A percentile compares a stretch with the other conserved stretches of the same genome.
Conservation (phyloP, 2,329 filamentous ascomycete species). For the Nemania diffusa region DNA sequence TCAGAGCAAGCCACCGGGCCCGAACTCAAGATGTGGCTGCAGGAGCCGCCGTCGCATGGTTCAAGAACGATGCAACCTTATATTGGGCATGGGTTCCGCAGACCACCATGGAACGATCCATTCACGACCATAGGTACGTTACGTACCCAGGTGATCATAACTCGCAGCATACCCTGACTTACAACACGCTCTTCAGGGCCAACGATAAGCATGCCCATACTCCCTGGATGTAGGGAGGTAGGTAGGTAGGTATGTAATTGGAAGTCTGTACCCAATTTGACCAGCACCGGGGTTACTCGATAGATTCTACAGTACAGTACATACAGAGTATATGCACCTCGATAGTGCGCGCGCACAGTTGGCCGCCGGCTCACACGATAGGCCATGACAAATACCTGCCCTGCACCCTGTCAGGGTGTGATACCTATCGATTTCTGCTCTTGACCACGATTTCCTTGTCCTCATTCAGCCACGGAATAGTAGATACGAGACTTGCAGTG, state of each 20-base stretch:
- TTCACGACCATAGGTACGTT: slow-evolving; percentile 8
- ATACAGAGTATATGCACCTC: neutral
- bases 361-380: slow-evolving; percentile 6
- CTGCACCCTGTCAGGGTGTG: slow-evolving; percentile 18
- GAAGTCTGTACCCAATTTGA: slow-evolving; percentile 12
- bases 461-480: slow-evolving; percentile 6
- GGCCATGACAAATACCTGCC: slow-evolving; percentile 25
- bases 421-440: slow-evolving; percentile 21
- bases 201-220: slow-evolving; percentile 1
- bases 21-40: slow-evolving; percentile 40
- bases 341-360: neutral
- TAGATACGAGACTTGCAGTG: slow-evolving; percentile 15
- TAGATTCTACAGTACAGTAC: neutral
- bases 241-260: too few relatives aligned
- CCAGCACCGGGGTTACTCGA: neutral
- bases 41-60: slow-evolving; percentile 39
- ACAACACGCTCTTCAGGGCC: neutral
- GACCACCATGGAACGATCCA: slow-evolving; percentile 13
- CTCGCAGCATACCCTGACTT: slow-evolving; percentile 2
- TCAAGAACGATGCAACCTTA: slow-evolving; percentile 38
- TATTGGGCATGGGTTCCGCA: slow-evolving; percentile 28
- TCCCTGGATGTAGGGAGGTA: too few relatives aligned
- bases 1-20: slow-evolving; percentile 37
- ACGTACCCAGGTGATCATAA: neutral
- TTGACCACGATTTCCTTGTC: slow-evolving; percentile 3